Evolutionary conservation across 2,329 filamentous ascomycete species (phyloP), one percentile per base, ranked within the genome.

Genomic region (Penicillium oxalicum): DNA sequence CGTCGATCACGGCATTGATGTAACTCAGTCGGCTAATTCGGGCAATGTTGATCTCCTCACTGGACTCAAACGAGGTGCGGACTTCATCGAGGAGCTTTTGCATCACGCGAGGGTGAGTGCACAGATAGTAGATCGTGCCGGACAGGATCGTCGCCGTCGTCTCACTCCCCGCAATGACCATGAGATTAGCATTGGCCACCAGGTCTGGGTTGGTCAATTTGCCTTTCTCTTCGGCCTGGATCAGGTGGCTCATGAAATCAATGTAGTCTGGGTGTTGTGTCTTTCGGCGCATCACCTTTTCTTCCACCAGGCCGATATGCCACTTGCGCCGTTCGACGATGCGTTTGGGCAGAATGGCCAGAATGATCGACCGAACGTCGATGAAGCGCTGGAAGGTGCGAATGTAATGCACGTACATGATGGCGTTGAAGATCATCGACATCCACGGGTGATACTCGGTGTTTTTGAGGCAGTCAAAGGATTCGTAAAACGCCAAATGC

Each of bases 231-330:
- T 47, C 45, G 8, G 45, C 45, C 26, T 47, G 45, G 18, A 47
- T 47, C 5, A 47, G 26, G 5, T 47, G 45, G 26, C 45, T 47
- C 45, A 47, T 47, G 33, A 47, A 47, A 29, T 47, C 45, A n/a
- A 47, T 43, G 18, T 47, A 47, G 25, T 47, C 45, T n/a, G 45
- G 45, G 37, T 47, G 29, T 13, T 47, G 45, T 11, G 26, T 28
- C 32, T 47, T 47, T 24, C 45, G 39, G 7, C 45, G 45, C 45
- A 41, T 42, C 2, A 47, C 45, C 6, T 47, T 47, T 5, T 47
- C 45, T 42, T 25, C 45, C 11, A 47, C 45, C 1, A 47, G 45
- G 12, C 45, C 45, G 11, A 47, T 47, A 24, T 47, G 45, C 45
- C 45, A 47, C 18, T 47, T 47, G 6, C 45, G 45, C 24, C 45